These are phyloP conservation scores for Saposhnikovia divaricata DNA, from an alignment of 129 eudicot species.

Conservation along the genomic window DNA sequence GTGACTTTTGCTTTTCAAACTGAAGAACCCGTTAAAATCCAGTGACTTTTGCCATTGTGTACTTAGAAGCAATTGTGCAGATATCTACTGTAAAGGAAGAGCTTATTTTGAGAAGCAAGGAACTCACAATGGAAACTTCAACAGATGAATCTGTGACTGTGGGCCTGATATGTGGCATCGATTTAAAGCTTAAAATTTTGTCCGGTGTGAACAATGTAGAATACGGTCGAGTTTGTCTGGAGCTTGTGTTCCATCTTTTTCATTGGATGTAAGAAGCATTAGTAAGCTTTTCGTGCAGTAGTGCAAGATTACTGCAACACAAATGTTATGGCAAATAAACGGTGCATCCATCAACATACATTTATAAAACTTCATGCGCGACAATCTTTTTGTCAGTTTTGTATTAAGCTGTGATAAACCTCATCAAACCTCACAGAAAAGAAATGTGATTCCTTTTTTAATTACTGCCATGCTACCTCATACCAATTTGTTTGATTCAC, in stretches of 20 bases:
- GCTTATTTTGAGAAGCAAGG: conserved; percentile 3
- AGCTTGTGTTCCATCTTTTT: conserved; percentile 7
- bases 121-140: not conserved
- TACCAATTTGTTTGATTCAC: not conserved
- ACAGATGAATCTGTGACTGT: not conserved
- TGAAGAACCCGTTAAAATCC: not conserved
- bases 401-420: not conserved
- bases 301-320: not conserved
- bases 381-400: not conserved
- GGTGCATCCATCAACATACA: not conserved
- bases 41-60: not conserved
- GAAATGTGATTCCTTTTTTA: not conserved
- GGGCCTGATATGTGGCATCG: not conserved
- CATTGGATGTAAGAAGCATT: not conserved
- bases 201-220: not conserved
- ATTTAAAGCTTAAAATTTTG: not conserved
- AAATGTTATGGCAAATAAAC: not conserved
- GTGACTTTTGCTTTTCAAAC: conserved; percentile 22
- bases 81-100: conserved; percentile 1
- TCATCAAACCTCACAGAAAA: not conserved
- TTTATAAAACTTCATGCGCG: not conserved
- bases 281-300: not conserved
- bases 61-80: not conserved
- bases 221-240: not conserved
- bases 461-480: not conserved